Percentiles rank a stretch among this genome's conserved stretches.
Evolutionary conservation across 2,329 filamentous ascomycete genomes (phyloP).

Genomic region (Colletotrichum sp.): DNA sequence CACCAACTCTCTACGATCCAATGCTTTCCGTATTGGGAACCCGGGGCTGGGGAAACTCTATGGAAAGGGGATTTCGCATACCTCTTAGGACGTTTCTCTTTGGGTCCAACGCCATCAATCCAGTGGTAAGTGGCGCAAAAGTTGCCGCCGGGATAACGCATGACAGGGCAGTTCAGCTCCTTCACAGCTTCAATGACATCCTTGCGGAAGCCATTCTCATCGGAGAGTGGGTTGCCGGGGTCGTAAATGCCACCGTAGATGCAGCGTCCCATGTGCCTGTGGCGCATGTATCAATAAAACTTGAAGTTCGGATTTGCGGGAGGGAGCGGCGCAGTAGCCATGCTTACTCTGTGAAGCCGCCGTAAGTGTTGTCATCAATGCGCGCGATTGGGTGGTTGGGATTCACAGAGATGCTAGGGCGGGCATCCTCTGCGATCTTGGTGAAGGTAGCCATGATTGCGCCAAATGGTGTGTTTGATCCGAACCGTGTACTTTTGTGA

Average conservation of each 20-base stretch:
- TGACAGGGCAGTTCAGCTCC: constrained; percentile 77
- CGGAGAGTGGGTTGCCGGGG: constrained; percentile 74
- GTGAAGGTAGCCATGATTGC: constrained; percentile 75
- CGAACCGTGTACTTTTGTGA: background rate
- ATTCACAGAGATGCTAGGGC: constrained; percentile 70
- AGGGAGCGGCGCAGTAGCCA: background rate
- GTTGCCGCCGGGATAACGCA: constrained; percentile 84
- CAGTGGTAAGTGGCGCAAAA: constrained; percentile 88
- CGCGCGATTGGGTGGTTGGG: constrained; percentile 69
- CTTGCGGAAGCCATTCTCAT: constrained; percentile 76
- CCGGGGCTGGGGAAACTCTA: background rate
- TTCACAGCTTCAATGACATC: constrained; percentile 78
- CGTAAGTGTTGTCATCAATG: constrained; percentile 83
- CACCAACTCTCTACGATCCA: background rate
- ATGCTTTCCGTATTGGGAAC: background rate
- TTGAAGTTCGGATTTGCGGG: background rate
- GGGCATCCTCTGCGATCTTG: constrained; percentile 64
- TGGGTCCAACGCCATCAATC: constrained; percentile 80
- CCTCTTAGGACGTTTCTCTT: constrained; percentile 65
- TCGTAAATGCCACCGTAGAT: constrained; percentile 90
- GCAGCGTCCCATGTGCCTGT: constrained; percentile 85
- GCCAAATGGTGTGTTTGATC: background rate
- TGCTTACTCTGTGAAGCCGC: constrained; percentile 81
- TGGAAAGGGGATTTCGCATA: constrained; percentile 3
- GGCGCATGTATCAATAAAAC: background rate